Percentiles rank a stretch among this genome's conserved stretches.
These are phyloP conservation scores for Aureobasidium zeae DNA, from an alignment of 2,329 filamentous ascomycete species.

Conservation along the genomic window DNA sequence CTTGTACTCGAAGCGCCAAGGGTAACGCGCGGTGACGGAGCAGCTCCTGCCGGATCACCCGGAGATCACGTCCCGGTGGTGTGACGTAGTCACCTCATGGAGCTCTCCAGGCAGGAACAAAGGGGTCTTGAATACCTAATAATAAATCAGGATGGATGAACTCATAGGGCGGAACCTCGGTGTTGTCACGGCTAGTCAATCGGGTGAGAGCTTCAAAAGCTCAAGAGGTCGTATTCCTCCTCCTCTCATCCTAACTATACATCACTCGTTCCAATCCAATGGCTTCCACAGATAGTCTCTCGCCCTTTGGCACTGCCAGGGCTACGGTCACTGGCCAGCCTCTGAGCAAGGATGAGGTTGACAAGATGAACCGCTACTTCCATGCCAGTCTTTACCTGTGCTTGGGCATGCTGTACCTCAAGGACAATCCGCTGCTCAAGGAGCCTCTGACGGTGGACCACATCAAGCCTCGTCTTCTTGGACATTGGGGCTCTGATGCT, in stretches of 20 bases:
- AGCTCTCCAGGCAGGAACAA: no score
- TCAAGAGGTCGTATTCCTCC: constrained; percentile 4
- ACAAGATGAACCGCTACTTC: constrained; percentile 64
- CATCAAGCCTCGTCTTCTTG: constrained; percentile 63
- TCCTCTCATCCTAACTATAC: background rate
- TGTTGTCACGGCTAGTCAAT: no score
- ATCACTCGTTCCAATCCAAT: constrained; percentile 2
- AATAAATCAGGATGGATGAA: no score
- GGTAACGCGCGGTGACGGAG: no score
- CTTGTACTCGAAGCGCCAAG: no score
- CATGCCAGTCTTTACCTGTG: constrained; percentile 65
- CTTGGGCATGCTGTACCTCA: constrained; percentile 72
- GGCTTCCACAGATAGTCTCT: constrained; percentile 9
- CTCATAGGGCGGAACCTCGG: no score
- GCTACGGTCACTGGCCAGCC: constrained; percentile 38
- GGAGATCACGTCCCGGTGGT: no score
- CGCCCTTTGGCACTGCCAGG: constrained; percentile 15
- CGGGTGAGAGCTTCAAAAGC: constrained; percentile 4
- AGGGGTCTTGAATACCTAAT: no score
- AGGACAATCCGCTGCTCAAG: constrained; percentile 61
- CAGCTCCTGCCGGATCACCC: no score
- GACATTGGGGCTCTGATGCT: constrained; percentile 73
- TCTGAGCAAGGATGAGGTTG: constrained; percentile 56
- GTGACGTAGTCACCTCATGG: no score
- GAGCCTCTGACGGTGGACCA: constrained; percentile 61